These are phyloP conservation scores for Polyporus tsugae DNA, from an alignment of 1,284 basidiomycete species.

Conservation along the genomic window DNA sequence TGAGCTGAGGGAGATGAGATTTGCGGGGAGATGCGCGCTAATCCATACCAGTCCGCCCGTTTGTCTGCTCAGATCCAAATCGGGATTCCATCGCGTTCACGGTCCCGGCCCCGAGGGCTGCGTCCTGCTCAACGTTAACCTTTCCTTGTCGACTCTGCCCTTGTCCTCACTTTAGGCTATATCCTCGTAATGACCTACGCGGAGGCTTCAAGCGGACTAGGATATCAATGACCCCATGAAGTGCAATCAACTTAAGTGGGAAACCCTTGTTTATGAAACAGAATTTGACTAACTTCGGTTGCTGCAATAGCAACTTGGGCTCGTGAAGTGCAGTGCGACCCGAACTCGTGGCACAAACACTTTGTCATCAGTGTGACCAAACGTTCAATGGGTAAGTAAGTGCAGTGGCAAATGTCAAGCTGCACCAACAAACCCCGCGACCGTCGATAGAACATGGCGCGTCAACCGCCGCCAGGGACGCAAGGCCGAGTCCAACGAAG, in stretches of 20 bases:
- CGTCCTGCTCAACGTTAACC: neutral
- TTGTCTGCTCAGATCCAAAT: neutral
- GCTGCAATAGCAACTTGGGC: neutral
- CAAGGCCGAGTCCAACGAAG: neutral
- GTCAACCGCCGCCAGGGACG: neutral
- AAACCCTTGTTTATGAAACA: neutral
- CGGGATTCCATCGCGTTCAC: neutral
- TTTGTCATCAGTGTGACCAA: neutral
- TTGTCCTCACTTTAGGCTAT: neutral
- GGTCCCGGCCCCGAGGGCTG: too few relatives aligned
- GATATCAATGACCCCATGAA: neutral
- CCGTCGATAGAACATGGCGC: neutral
- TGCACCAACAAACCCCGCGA: neutral
- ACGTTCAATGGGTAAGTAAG: neutral
- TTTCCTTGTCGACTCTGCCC: neutral
- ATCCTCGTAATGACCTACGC: neutral
- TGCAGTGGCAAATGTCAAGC: neutral
- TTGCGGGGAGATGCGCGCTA: conserved; percentile 1
- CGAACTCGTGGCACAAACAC: neutral
- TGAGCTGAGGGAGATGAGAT: neutral
- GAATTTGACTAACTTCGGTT: neutral
- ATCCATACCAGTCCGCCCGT: neutral
- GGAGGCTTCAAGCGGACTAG: neutral
- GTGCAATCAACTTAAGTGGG: neutral
- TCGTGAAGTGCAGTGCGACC: too few relatives aligned